A percentile compares a stretch with the other conserved stretches of the same genome.
Evolutionary conservation across 2,329 filamentous ascomycete species (phyloP).

Genomic region (Sarocladiaceae sp.): DNA sequence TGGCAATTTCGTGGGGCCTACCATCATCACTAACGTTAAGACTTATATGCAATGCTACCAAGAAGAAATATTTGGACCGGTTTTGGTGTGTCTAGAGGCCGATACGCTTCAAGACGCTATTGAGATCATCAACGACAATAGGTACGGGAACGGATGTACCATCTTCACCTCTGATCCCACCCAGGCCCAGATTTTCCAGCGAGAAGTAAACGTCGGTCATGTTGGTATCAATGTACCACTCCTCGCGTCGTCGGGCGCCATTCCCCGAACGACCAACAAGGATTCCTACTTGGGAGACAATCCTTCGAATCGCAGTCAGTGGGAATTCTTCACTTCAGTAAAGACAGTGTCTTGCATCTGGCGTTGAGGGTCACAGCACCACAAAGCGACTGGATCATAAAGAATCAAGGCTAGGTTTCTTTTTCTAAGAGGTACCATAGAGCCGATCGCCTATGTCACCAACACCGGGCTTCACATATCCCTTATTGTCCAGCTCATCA

Average conservation of each 20-base stretch:
- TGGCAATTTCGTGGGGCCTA: constrained; percentile 31
- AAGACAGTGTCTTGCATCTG: constrained; percentile 16
- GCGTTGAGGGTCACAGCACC: too few relatives aligned
- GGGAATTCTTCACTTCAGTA: constrained; percentile 19
- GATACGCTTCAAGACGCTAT: constrained; percentile 21
- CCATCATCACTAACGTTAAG: constrained; percentile 72
- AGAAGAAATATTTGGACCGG: constrained; percentile 25
- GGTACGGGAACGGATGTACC: constrained; percentile 20
- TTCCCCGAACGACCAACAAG: constrained; percentile 19
- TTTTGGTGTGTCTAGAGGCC: constrained; percentile 18
- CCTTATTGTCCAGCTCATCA: constrained; percentile 39
- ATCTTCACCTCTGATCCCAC: constrained; percentile 17
- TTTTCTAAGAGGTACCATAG: constrained; percentile 41
- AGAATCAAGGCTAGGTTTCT: too few relatives aligned
- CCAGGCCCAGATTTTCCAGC: constrained; percentile 17
- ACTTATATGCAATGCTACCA: constrained; percentile 50
- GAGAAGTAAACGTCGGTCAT: constrained; percentile 19
- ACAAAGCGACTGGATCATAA: too few relatives aligned
- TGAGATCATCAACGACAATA: constrained; percentile 24
- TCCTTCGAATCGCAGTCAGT: constrained; percentile 13
- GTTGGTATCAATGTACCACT: constrained; percentile 22
- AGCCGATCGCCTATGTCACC: constrained; percentile 50
- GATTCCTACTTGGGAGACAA: constrained; percentile 21
- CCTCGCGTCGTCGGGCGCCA: constrained; percentile 15
- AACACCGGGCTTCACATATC: constrained; percentile 43